Percentiles rank a stretch among this genome's conserved stretches.
phyloP scores from a whole-genome alignment of 2,329 filamentous ascomycete species.

The Phyllosticta ampelicida region DNA sequence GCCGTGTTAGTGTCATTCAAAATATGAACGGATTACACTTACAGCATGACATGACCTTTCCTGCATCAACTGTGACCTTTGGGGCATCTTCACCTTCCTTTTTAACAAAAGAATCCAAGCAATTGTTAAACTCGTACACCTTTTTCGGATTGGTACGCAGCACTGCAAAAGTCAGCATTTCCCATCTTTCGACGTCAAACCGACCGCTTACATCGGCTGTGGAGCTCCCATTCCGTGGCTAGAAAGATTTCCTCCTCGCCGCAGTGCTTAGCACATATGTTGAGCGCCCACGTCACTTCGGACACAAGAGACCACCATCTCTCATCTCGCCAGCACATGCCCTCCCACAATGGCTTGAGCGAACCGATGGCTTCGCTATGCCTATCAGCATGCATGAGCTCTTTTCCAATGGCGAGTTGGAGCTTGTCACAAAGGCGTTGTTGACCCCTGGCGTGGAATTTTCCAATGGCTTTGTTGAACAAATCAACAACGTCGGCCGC shows the following conservation, averaged over 20 bases:
- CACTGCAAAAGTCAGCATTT: conserved; percentile 15
- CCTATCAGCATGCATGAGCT: conserved; percentile 39
- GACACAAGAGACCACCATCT: conserved; percentile 49
- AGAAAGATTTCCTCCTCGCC: conserved; percentile 39
- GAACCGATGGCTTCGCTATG: conserved; percentile 42
- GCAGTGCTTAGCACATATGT: conserved; percentile 40
- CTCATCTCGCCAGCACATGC: conserved; percentile 47
- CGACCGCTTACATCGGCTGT: conserved; percentile 21
- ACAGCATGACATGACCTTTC: conserved; percentile 39
- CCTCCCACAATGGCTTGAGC: conserved; percentile 44
- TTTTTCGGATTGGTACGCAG: conserved; percentile 24
- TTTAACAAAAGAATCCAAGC: conserved; percentile 28
- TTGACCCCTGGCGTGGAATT: conserved; percentile 45
- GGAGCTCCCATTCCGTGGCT: conserved; percentile 47
- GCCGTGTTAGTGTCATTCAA: neutral
- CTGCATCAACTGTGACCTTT: conserved; percentile 36
- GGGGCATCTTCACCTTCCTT: conserved; percentile 29
- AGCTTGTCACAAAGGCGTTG: conserved; percentile 44
- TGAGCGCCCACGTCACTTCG: conserved; percentile 42
- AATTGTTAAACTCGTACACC: conserved; percentile 37
- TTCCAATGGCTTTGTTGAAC: conserved; percentile 36
- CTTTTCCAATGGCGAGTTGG: conserved; percentile 44
- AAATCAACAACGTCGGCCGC: conserved; percentile 38
- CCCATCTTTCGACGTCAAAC: neutral
- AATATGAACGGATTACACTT: conserved; percentile 17